Conservation (phyloP, 441 rosid genomes). For the Mallotus repandus region DNA sequence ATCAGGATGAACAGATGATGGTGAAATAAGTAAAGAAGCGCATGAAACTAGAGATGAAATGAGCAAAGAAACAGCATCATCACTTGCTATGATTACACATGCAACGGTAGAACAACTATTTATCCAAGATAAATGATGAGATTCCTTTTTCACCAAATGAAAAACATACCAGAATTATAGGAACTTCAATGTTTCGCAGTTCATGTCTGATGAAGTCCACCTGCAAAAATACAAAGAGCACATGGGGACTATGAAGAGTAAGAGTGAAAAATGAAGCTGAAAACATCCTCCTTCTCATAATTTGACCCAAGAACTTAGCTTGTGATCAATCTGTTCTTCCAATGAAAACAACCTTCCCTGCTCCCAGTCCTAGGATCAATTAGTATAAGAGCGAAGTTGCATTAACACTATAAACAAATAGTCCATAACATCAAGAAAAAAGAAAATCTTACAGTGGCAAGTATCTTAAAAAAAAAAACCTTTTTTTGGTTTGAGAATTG, state of each 20-base stretch:
- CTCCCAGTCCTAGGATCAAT: conserved; percentile 40
- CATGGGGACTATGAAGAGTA: conserved; percentile 9
- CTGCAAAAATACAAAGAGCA: conserved; percentile 38
- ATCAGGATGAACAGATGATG: neutral
- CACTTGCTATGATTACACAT: too few species aligned
- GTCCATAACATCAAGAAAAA: neutral
- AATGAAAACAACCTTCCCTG: conserved; percentile 64
- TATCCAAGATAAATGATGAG: neutral
- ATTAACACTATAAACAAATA: neutral
- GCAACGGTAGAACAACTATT: neutral
- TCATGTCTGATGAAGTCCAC: conserved; percentile 61
- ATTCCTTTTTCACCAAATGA: neutral
- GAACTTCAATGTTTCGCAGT: conserved; percentile 46
- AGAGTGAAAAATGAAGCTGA: too few species aligned
- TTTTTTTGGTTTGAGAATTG: conserved; percentile 67
- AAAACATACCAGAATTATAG: conserved; percentile 55
- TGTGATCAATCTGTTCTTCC: conserved; percentile 80
- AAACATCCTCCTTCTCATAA: neutral
- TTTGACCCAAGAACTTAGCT: conserved; percentile 36
- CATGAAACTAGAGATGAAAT: too few species aligned
- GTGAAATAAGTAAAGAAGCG: too few species aligned
- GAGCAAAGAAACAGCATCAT: too few species aligned
- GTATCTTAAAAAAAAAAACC: conserved; percentile 15
- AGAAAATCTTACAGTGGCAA: neutral
- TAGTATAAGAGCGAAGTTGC: neutral